Percentiles rank a stretch among this genome's conserved stretches.
Conservation (phyloP, 768 basidiomycete genomes). For the Gyrodon lividus region DNA sequence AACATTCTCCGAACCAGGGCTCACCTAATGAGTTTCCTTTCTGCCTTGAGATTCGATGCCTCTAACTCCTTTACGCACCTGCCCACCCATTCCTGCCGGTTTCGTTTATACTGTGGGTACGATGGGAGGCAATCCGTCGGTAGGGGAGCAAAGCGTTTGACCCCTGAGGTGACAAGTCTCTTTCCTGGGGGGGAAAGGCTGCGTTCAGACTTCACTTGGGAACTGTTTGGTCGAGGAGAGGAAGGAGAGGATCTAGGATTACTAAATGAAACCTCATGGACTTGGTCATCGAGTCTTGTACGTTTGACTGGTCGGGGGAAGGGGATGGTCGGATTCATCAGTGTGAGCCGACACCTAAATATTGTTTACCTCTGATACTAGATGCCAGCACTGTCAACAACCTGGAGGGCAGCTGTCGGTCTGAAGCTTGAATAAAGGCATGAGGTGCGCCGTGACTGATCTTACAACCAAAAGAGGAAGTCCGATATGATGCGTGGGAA, state of each 20-base stretch:
- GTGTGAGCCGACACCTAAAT: neutral
- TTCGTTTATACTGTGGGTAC: slow-evolving; percentile 14
- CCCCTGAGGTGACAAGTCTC: slow-evolving; percentile 24
- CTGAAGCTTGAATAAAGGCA: neutral
- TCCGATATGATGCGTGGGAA: slow-evolving; percentile 3
- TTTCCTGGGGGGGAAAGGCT: slow-evolving; percentile 17
- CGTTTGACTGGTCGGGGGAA: slow-evolving; percentile 17
- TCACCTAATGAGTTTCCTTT: slow-evolving; percentile 28
- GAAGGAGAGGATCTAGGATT: neutral
- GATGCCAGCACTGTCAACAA: neutral
- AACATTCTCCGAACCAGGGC: slow-evolving; percentile 4
- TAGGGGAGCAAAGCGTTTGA: slow-evolving; percentile 28
- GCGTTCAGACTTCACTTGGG: slow-evolving; percentile 20
- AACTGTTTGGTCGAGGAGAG: neutral
- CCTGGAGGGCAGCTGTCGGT: no score
- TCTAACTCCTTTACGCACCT: slow-evolving; percentile 19
- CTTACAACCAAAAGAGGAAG: neutral
- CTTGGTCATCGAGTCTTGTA: neutral
- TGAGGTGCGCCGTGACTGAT: no score
- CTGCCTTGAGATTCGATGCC: slow-evolving; percentile 19
- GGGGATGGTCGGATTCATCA: slow-evolving; percentile 3
- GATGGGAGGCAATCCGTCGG: slow-evolving; percentile 26
- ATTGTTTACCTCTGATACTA: neutral
- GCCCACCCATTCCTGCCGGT: slow-evolving; percentile 23
- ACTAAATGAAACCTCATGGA: neutral